phyloP scores from a whole-genome alignment of 208 protist genomes.

The Porcisia hertigi region DNA sequence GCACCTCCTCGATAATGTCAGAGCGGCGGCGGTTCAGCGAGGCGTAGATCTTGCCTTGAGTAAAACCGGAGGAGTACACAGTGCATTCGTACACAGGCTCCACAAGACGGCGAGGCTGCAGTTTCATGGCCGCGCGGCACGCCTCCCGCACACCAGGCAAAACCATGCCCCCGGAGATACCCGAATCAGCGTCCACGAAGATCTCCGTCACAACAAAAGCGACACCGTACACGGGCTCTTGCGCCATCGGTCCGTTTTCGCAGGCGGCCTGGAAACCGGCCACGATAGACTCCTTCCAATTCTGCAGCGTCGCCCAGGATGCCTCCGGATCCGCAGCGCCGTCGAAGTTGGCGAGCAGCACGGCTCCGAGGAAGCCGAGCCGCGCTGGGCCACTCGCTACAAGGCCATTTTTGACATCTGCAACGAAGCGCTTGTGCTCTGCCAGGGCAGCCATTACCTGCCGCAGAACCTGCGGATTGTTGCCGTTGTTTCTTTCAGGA shows the following conservation, averaged over 20 bases:
- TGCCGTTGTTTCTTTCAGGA: slow-evolving; percentile 69
- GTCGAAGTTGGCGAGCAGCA: slow-evolving; percentile 75
- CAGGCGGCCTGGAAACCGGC: slow-evolving; percentile 96
- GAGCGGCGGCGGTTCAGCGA: slow-evolving; percentile 87
- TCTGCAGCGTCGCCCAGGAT: slow-evolving; percentile 41
- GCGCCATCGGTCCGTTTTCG: slow-evolving; percentile 96
- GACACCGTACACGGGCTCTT: slow-evolving; percentile 97
- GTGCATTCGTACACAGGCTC: slow-evolving; percentile 97
- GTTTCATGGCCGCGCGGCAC: slow-evolving; percentile 93
- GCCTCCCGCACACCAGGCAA: slow-evolving; percentile 94
- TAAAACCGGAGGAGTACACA: slow-evolving; percentile 92
- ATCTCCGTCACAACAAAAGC: slow-evolving; percentile 84
- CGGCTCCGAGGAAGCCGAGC: slow-evolving; percentile 70
- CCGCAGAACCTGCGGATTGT: slow-evolving; percentile 43
- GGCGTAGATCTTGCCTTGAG: slow-evolving; percentile 89
- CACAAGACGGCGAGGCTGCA: slow-evolving; percentile 91
- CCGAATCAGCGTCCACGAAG: slow-evolving; percentile 37
- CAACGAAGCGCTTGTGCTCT: slow-evolving; percentile 62
- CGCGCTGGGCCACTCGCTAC: slow-evolving; percentile 64
- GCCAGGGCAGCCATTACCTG: slow-evolving; percentile 39
- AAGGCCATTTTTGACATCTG: slow-evolving; percentile 47
- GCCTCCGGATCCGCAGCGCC: slow-evolving; percentile 28
- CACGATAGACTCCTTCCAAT: slow-evolving; percentile 87
- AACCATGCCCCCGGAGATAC: slow-evolving; percentile 90
- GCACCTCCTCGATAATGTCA: slow-evolving; percentile 95